These are phyloP conservation scores for Amyloporia xantha DNA, from an alignment of 768 basidiomycete species.

Conservation along the genomic window DNA sequence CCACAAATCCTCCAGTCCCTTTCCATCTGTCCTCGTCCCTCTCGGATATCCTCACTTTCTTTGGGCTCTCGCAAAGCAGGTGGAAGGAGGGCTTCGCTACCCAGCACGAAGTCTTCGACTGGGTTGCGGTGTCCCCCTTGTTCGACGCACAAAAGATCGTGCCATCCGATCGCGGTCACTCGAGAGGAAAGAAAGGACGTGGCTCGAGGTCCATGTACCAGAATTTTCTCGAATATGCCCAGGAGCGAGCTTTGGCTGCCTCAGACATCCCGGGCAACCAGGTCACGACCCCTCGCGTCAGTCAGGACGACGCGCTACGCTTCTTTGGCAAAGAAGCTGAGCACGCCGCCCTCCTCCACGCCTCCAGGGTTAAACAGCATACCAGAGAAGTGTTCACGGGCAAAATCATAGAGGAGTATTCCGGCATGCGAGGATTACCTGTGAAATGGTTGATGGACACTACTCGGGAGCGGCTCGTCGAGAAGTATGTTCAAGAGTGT, in stretches of 20 bases:
- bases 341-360: slow-evolving; percentile 16
- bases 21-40: slow-evolving; percentile 46
- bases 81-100: slow-evolving; percentile 52
- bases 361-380: slow-evolving; percentile 22
- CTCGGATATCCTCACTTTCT: slow-evolving; percentile 44
- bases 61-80: slow-evolving; percentile 47
- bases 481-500: not conserved
- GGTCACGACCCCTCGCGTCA: not conserved
- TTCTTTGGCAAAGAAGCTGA: slow-evolving; percentile 18
- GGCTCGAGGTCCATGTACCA: slow-evolving; percentile 50
- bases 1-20: slow-evolving; percentile 28
- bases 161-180: slow-evolving; percentile 16
- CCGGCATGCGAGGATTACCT: slow-evolving; percentile 17
- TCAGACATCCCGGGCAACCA: not conserved
- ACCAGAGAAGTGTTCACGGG: slow-evolving; percentile 18
- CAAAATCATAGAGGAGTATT: slow-evolving; percentile 18
- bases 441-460: slow-evolving; percentile 20
- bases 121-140: slow-evolving; percentile 47
- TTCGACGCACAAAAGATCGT: slow-evolving; percentile 39
- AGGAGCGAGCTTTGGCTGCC: slow-evolving; percentile 13
- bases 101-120: slow-evolving; percentile 48
- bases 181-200: slow-evolving; percentile 37
- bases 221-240: slow-evolving; percentile 48
- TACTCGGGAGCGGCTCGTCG: slow-evolving; percentile 14
- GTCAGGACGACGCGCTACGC: slow-evolving; percentile 7